phyloP scores from a whole-genome alignment of 495 filamentous ascomycete genomes.

The Aspergillus incahuasiensis region DNA sequence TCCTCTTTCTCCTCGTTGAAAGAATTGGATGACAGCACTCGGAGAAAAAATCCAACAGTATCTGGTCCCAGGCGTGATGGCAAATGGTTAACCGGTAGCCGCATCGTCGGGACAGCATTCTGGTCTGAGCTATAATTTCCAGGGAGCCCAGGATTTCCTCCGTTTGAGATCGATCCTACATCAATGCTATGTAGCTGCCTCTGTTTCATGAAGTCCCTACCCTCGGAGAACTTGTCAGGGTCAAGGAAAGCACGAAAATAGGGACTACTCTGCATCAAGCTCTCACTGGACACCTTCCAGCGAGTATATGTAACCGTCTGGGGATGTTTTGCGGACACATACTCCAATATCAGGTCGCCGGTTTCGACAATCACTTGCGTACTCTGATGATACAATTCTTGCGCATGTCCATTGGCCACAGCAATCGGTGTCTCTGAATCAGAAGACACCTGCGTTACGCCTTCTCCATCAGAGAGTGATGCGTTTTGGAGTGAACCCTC shows the following conservation, averaged over 20 bases:
- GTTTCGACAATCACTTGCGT: slow-evolving; percentile 21
- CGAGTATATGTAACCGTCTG: slow-evolving; percentile 7
- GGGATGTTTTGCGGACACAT: slow-evolving; percentile 14
- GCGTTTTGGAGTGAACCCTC: slow-evolving; percentile 4
- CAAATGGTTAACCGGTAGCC: slow-evolving; percentile 21
- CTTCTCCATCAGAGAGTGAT: not conserved
- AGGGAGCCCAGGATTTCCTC: not conserved
- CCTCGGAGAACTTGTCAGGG: slow-evolving; percentile 45
- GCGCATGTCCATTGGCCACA: not conserved
- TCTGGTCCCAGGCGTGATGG: slow-evolving; percentile 29
- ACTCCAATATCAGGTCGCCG: slow-evolving; percentile 39
- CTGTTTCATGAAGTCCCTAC: slow-evolving; percentile 31
- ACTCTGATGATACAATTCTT: not conserved
- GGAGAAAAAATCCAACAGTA: slow-evolving; percentile 36
- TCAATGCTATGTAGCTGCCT: slow-evolving; percentile 7
- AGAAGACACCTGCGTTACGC: not conserved
- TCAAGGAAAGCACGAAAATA: slow-evolving; percentile 47
- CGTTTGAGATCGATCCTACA: not conserved
- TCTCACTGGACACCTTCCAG: slow-evolving; percentile 36
- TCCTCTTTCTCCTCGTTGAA: slow-evolving; percentile 18
- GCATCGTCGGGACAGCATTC: slow-evolving; percentile 24
- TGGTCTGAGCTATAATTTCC: not conserved
- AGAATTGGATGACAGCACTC: slow-evolving; percentile 28
- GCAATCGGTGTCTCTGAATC: not conserved
- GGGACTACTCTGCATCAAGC: slow-evolving; percentile 31